Base-by-base conservation (phyloP, 805 yeast genomes). In the Metschnikowia continentalis region DNA sequence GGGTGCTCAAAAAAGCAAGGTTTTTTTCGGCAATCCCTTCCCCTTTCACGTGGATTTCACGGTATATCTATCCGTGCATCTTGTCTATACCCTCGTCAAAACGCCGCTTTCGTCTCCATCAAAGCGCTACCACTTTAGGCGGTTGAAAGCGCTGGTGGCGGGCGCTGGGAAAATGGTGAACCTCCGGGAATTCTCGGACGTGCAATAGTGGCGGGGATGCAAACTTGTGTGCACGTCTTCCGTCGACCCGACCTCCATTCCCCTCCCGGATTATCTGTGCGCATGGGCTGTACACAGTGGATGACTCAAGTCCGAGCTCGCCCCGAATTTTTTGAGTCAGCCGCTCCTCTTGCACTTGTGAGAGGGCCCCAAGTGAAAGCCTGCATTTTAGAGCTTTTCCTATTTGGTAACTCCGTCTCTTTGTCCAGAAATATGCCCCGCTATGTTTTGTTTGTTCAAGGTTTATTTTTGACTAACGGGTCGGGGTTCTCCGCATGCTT, bases 251-350 rank as follows among this genome's bases (percentile, higher is more conserved):
- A 42, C 35, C 26, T 15, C 33, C 38, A 17, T 46, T 14, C 51
- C 43, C 51, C 41, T 47, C 48, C 39, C 35, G 51, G 43, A 38
- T 32, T 39, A 42, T 35, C 30, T 20, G 19, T 19, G 32, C 32
- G 42, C 53, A 23, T 35, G 46, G 26, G 43, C 42, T 39, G 14
- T 49, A 48, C 57, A 42, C 52, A 23, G 39, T 52, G 49, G 47
- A 26, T 51, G 60, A 54, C 59, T 55, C 57, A 57, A 57, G 53
- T 49, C 57, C 54, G 54, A 54, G 36, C 46, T 53, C 55, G 58
- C 58, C 47, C 54, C 56, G 56, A 52, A 17, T 10, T n/a, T 23
- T n/a, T 47, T 52, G 57, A 53, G 49, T 47, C 58, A 50, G 15
- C 48, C 30, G 14, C 26, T 36, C 30, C 11, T 11, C 17, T 4